Evolutionary conservation across 192 early-diverging fungal genomes (phyloP), one percentile per base, ranked within the genome.

Genomic region (Diversispora eburnea): DNA sequence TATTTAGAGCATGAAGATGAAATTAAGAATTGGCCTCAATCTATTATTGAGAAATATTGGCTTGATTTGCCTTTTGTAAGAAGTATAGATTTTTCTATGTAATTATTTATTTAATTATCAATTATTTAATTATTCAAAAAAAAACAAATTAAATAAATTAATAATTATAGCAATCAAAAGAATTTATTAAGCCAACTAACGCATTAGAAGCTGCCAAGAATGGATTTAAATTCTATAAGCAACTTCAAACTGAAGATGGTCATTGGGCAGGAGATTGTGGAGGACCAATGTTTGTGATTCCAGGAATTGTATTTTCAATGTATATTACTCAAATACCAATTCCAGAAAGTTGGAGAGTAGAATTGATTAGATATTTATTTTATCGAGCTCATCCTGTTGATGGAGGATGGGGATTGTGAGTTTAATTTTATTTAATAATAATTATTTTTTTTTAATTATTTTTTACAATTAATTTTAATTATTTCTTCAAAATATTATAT

Each of bases 241-340:
- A 83, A 20, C 85, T 97, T 41, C 97, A 99, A 78, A 95, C 93
- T 6, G 85, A 86, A 46, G 94, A 96, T 43, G 97, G 97, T 6
- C 95, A 97, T 84, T 99, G 92, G 90, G 91, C 92, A 3, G 96
- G 95, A 52, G 92, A 95, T 68, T 98, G 97, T 82, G 96, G 94
- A 72, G 97, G 97, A 3, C 97, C 97, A 47, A 91, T 98, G 91
- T 99, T 99, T 83, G 79, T 98, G 54, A 88, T 95, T 42, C 95
- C 95, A 15, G 97, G 97, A 33, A 72, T 98, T 1, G 87, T 94
- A 25, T 93, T 99, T 67, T 80, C 90, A 57, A 90, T 92, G 84
- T 95, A 97, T 78, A 89, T 97, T 71, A 94, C 94, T 0, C 87
- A 89, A 22, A 76, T 88, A 5, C 76, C 82, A 56, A 85, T 93